Evolutionary conservation across 2,329 filamentous ascomycete species (phyloP).

Genomic region (Thermothelomyces thermophilus): DNA sequence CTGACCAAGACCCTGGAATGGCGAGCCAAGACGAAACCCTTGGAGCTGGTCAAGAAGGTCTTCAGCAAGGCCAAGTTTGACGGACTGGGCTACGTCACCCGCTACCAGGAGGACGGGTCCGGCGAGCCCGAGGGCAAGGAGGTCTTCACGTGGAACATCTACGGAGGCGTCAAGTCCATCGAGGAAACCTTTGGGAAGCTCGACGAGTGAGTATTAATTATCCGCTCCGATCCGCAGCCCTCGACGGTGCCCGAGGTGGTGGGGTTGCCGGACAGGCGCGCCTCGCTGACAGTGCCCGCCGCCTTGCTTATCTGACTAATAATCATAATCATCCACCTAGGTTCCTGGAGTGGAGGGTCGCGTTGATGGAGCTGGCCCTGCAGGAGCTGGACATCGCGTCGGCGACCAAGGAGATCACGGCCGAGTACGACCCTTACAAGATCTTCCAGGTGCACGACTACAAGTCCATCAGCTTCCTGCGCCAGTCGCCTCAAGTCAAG

Average conservation of each 20-base stretch:
- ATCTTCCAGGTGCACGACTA: slow-evolving; percentile 95
- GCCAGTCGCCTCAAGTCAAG: slow-evolving; percentile 70
- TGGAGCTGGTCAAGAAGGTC: slow-evolving; percentile 55
- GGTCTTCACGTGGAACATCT: slow-evolving; percentile 88
- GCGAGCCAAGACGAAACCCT: slow-evolving; percentile 70
- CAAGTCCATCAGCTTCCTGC: slow-evolving; percentile 77
- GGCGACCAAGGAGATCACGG: slow-evolving; percentile 64
- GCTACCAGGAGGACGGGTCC: slow-evolving; percentile 45
- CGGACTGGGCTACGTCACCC: slow-evolving; percentile 73
- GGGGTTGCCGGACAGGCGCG: background rate
- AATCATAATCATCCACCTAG: no score
- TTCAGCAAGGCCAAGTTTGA: slow-evolving; percentile 67
- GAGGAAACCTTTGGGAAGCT: slow-evolving; percentile 75
- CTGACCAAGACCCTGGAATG: slow-evolving; percentile 73
- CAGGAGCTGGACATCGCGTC: slow-evolving; percentile 63
- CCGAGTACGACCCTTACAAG: slow-evolving; percentile 77
- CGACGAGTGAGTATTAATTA: slow-evolving; percentile 60
- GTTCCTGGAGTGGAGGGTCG: slow-evolving; percentile 84
- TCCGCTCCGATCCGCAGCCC: background rate
- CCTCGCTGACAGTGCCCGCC: background rate
- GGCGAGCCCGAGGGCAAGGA: slow-evolving; percentile 41
- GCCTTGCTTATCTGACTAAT: no score
- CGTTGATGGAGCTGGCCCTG: slow-evolving; percentile 82
- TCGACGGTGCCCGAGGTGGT: no score
- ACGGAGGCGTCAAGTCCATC: slow-evolving; percentile 77